These are phyloP conservation scores for Colletotrichum sp. DNA, from an alignment of 2,329 filamentous ascomycete species.

Conservation along the genomic window DNA sequence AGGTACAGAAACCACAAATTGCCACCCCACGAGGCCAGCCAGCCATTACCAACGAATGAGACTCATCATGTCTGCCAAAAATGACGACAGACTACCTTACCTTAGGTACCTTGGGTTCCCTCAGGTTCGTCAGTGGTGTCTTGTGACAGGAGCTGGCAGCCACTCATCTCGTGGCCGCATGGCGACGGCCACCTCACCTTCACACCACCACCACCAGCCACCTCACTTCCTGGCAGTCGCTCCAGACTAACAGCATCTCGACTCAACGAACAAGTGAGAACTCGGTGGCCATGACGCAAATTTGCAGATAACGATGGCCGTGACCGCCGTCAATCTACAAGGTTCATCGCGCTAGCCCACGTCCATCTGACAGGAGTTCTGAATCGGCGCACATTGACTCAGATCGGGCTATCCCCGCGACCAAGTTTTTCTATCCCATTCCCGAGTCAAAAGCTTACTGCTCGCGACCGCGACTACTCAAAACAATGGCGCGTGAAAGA, in stretches of 20 bases:
- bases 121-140: background rate
- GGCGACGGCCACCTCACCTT: background rate
- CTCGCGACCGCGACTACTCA: background rate
- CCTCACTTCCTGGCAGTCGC: background rate
- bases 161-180: background rate
- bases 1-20: background rate
- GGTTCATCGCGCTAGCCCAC: background rate
- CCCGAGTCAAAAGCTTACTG: background rate
- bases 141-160: background rate
- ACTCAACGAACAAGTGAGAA: background rate
- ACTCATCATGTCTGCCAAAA: background rate
- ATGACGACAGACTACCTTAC: background rate
- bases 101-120: background rate
- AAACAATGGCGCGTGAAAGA: background rate
- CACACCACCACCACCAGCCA: conserved; percentile 5
- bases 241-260: background rate
- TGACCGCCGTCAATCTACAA: background rate
- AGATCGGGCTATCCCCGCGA: background rate
- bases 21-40: background rate
- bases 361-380: background rate
- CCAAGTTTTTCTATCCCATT: background rate
- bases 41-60: background rate
- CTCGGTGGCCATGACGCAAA: background rate
- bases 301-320: background rate
- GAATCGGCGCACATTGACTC: background rate